phyloP scores from a whole-genome alignment of 345 rosid genomes.

The Eucalyptus brandiana region DNA sequence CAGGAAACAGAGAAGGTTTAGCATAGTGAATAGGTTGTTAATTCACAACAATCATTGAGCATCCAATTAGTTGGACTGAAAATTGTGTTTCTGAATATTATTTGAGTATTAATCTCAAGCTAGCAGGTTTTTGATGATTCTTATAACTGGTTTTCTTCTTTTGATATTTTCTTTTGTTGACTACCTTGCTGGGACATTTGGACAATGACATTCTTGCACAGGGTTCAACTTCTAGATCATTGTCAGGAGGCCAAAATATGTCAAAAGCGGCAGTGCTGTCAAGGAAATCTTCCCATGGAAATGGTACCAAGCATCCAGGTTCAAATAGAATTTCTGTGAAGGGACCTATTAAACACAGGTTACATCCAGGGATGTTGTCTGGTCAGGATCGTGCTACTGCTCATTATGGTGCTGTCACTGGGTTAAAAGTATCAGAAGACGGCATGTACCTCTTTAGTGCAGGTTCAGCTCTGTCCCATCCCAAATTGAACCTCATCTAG shows the following conservation, averaged over 20 bases:
- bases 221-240: conserved; percentile 37
- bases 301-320: conserved; percentile 40
- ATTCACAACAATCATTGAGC: background rate
- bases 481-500: background rate
- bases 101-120: background rate
- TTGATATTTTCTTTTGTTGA: background rate
- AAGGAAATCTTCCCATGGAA: conserved; percentile 39
- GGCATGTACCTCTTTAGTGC: conserved; percentile 96
- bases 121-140: background rate
- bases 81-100: background rate
- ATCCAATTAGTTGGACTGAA: background rate
- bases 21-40: background rate
- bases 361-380: conserved; percentile 88
- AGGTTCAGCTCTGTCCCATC: conserved; percentile 29
- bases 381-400: conserved; percentile 80
- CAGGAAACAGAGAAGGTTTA: background rate
- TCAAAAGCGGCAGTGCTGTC: conserved; percentile 25
- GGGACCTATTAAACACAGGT: conserved; percentile 47
- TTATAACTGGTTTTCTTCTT: background rate
- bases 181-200: background rate
- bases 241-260: conserved; percentile 18
- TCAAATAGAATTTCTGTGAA: conserved; percentile 34
- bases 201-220: background rate
- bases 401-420: conserved; percentile 90
- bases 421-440: conserved; percentile 68